Conservation (phyloP, 345 rosid species). For the Melaleuca quinquenervia region DNA sequence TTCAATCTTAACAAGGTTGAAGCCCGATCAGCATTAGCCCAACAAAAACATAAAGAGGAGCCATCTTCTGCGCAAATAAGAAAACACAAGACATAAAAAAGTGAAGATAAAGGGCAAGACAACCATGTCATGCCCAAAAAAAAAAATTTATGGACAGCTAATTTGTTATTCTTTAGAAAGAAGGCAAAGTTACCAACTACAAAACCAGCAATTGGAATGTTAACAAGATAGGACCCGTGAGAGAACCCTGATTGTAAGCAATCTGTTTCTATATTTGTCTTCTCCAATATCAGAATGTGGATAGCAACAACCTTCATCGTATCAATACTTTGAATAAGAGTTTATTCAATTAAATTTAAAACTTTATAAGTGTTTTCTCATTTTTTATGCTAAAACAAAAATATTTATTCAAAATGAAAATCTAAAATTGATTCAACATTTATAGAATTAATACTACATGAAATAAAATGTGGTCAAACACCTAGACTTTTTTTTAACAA, state of each 20-base stretch:
- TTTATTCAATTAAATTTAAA: no score
- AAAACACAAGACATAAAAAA: neutral
- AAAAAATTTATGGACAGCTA: neutral
- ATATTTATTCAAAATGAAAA: no score
- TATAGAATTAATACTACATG: no score
- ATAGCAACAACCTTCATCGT: slow-evolving; percentile 53
- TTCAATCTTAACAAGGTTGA: slow-evolving; percentile 59
- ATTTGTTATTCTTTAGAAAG: neutral
- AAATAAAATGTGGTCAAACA: no score
- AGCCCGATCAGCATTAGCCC: slow-evolving; percentile 69
- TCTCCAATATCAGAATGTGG: slow-evolving; percentile 49
- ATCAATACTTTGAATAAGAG: no score
- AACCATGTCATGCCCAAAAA: neutral
- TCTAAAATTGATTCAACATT: no score
- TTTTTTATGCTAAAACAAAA: no score
- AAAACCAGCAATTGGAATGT: slow-evolving; percentile 73
- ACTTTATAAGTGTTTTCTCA: no score
- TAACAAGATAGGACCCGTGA: slow-evolving; percentile 18
- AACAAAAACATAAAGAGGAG: slow-evolving; percentile 65
- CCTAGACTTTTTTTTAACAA: no score
- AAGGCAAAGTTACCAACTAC: slow-evolving; percentile 48
- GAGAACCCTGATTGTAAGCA: slow-evolving; percentile 7
- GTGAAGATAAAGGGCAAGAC: neutral
- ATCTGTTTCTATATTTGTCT: slow-evolving; percentile 5
- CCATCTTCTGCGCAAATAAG: slow-evolving; percentile 58